Evolutionary conservation across 179 eudicot species (phyloP).

Genomic region (Spinacia oleracea): DNA sequence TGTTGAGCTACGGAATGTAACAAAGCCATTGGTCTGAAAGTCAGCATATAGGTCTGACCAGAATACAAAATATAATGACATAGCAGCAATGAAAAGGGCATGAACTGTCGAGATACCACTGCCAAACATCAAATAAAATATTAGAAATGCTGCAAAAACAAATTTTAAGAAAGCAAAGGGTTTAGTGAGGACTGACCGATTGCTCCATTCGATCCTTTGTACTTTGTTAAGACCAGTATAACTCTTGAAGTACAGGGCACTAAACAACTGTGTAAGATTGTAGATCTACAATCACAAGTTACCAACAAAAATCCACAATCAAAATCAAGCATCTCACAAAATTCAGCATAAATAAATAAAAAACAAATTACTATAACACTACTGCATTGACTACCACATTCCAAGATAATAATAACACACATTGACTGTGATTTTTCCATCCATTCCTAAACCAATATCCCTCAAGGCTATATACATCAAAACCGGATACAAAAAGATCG

Average conservation of each 20-base stretch:
- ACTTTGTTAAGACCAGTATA: slow-evolving; percentile 69
- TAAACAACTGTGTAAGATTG: slow-evolving; percentile 69
- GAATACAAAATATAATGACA: slow-evolving; percentile 51
- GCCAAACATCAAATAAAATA: slow-evolving; percentile 16
- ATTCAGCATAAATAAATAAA: not conserved
- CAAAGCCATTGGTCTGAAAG: slow-evolving; percentile 27
- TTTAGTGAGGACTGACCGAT: slow-evolving; percentile 49
- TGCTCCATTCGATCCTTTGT: slow-evolving; percentile 87
- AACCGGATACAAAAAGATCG: too few relatives aligned
- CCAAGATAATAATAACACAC: not conserved
- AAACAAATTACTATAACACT: not conserved
- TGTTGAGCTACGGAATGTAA: slow-evolving; percentile 47
- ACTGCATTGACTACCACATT: not conserved
- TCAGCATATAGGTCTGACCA: slow-evolving; percentile 50
- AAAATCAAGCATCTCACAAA: slow-evolving; percentile 17
- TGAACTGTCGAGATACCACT: slow-evolving; percentile 53
- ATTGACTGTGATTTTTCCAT: too few relatives aligned
- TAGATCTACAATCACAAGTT: slow-evolving; percentile 47
- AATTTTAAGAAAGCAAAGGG: slow-evolving; percentile 4
- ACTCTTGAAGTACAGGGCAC: slow-evolving; percentile 67
- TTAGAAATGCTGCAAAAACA: not conserved
- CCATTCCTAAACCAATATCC: too few relatives aligned
- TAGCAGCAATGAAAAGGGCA: slow-evolving; percentile 47
- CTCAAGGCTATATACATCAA: too few relatives aligned
- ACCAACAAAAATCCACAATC: slow-evolving; percentile 7